phyloP scores from a whole-genome alignment of 2,329 filamentous ascomycete genomes.

The Aspergillus unguis region DNA sequence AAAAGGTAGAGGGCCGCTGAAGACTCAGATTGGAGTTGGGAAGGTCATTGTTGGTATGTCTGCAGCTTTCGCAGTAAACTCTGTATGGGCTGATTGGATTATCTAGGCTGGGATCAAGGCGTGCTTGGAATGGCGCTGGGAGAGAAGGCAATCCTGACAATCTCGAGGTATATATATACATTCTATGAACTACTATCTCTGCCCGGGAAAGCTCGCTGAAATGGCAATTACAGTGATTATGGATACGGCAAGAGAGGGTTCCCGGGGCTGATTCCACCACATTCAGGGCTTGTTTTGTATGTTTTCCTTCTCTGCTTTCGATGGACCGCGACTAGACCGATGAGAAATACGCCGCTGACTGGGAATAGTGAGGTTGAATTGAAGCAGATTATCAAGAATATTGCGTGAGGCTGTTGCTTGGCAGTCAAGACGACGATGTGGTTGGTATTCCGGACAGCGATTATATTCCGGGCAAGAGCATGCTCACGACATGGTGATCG shows the following conservation, averaged over 20 bases:
- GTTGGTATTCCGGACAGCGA: neutral
- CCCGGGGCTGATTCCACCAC: conserved; percentile 70
- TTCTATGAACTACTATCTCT: neutral
- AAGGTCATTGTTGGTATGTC: conserved; percentile 75
- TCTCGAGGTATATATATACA: conserved; percentile 61
- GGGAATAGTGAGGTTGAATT: conserved; percentile 13
- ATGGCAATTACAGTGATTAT: conserved; percentile 28
- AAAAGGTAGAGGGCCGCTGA: conserved; percentile 67
- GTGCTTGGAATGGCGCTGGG: conserved; percentile 83
- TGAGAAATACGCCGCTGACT: neutral
- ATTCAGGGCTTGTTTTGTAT: conserved; percentile 79
- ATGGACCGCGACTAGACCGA: no score
- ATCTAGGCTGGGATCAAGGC: conserved; percentile 72
- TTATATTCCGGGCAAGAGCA: no score
- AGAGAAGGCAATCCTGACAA: conserved; percentile 83
- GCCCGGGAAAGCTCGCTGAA: neutral
- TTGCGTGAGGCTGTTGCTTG: no score
- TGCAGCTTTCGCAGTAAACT: neutral
- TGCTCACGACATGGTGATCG: no score
- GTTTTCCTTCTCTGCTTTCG: conserved; percentile 35
- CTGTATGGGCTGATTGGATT: neutral
- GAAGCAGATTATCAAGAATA: neutral
- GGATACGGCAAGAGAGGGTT: conserved; percentile 58
- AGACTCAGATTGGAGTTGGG: conserved; percentile 74
- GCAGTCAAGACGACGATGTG: neutral